Evolutionary conservation across 1,284 basidiomycete genomes (phyloP), one percentile per base, ranked within the genome.

Genomic region (Ustilago trichophora): DNA sequence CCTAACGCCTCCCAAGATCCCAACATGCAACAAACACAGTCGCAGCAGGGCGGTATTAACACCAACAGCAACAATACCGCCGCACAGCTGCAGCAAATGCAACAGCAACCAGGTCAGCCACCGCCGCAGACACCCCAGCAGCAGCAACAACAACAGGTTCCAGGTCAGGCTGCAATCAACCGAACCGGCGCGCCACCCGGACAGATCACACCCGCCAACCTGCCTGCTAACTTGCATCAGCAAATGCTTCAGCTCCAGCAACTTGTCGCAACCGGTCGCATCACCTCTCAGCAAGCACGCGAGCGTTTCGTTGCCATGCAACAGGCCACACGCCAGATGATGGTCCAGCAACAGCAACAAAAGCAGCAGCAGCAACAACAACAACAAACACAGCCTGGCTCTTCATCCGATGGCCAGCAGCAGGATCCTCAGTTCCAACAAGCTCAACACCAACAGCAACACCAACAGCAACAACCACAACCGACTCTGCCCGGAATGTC

Each of bases 271-370:
- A 36, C 63, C 3, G 72, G 70, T 15, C 70, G 72, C 33, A 73
- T 78, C 50, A 66, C 74, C 22, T 72, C 71, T 16, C 73, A 78
- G 50, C 70, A 77, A 47, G 76, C 76, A 6, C 66, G 66, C 8
- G 69, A 72, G 25, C 72, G 72, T 6, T 76, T 74, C 33, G 40
- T 69, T 13, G 72, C 74, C 15, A 72, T 73, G 53, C 73, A 75
- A 56, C 70, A 73, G 24, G 70, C 73, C 3, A 57, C 72, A 33
- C 63, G 72, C 21, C 59, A 63, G 16, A 59, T 69, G 66, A 64
- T 69, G 59, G 49, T 64, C 44, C 51, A 64, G 48, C 66, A 64
- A 41, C 65, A 68, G 38, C 65, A 65, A 24, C 26, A 33, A 18
- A 47, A 56, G 27, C 49, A 47, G 27, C 56, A 62, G 25, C 54